These are phyloP conservation scores for Alternaria ventricosa DNA, from an alignment of 2,329 filamentous ascomycete genomes.

Conservation along the genomic window DNA sequence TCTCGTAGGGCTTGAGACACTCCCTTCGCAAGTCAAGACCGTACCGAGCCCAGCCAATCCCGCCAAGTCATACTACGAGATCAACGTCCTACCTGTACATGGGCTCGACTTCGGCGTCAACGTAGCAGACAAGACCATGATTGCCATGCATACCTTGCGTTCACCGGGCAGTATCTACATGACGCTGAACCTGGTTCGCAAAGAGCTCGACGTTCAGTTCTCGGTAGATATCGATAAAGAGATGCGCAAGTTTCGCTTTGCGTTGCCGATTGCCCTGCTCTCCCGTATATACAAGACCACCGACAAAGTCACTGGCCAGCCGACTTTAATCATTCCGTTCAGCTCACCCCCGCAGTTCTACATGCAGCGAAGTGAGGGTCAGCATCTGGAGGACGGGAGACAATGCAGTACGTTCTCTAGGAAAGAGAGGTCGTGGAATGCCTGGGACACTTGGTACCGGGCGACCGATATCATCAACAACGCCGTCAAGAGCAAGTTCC, in stretches of 20 bases:
- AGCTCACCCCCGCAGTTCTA: constrained; percentile 53
- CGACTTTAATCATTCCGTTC: constrained; percentile 44
- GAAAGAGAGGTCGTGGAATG: constrained; percentile 57
- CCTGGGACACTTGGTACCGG: constrained; percentile 65
- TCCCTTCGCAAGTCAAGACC: neutral
- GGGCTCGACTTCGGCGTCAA: constrained; percentile 69
- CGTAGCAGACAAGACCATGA: constrained; percentile 62
- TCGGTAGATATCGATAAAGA: constrained; percentile 32
- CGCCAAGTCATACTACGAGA: constrained; percentile 30
- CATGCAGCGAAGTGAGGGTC: constrained; percentile 36
- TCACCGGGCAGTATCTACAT: constrained; percentile 40
- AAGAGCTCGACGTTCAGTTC: constrained; percentile 56
- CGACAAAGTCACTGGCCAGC: neutral
- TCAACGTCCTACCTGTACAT: constrained; percentile 42
- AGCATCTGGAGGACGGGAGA: constrained; percentile 9
- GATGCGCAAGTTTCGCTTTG: constrained; percentile 49
- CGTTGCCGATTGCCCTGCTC: constrained; percentile 55
- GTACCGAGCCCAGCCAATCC: constrained; percentile 34
- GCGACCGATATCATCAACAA: constrained; percentile 67
- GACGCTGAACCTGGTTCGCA: constrained; percentile 52
- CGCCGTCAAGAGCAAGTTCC: constrained; percentile 25
- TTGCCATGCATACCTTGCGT: constrained; percentile 61
- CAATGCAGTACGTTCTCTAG: constrained; percentile 20
- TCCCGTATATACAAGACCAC: constrained; percentile 46
- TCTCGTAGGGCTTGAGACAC: constrained; percentile 11